Evolutionary conservation across 140 eudicot species (phyloP), one percentile per base, ranked within the genome.

Genomic region (Bidens hawaiensis): DNA sequence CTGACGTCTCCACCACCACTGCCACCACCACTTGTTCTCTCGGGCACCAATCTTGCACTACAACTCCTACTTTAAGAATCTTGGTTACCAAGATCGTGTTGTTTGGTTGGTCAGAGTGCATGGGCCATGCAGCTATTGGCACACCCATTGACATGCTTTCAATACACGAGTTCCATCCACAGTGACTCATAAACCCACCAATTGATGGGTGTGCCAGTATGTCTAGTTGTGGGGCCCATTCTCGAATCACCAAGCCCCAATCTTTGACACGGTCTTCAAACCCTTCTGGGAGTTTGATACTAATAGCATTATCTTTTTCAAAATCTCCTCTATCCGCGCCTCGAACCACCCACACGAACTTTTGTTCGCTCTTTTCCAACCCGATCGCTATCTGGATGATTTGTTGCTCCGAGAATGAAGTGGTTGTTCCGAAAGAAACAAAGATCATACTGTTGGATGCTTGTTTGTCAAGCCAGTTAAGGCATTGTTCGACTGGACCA

Each of bases 91-190:
- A 43, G 3, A 52, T 17, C 0, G 82, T 68, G 23, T 89, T 88
- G 13, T 51, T 65, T 0, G 95, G 95, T 34, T 86, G 97, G 50
- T 89, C 97, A 0, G 97, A 83, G 21, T 89, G 97, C 95, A 89
- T 86, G 0, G 97, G 97, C 97, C 97, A 89, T 0, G 97, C 79
- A 1, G 75, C 79, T 1, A 89, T 77, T 0, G 97, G 97, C 26
- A 89, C 94, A 2, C 95, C 97, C 85, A 77, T 74, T 16, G 79
- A 67, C 17, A 89, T 74, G 43, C 95, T 89, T 66, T 89, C 95
- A 53, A 85, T 58, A 65, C 95, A 75, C 1, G 95, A 89, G 63
- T 85, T 89, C 97, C 97, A 89, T 0, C 97, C 97, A 56, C 97
- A 89, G 34, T 89, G 97, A 59, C 95, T 89, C 89, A 89, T 70